phyloP scores from a whole-genome alignment of 2,329 filamentous ascomycete species.

The Ciborinia camelliae region DNA sequence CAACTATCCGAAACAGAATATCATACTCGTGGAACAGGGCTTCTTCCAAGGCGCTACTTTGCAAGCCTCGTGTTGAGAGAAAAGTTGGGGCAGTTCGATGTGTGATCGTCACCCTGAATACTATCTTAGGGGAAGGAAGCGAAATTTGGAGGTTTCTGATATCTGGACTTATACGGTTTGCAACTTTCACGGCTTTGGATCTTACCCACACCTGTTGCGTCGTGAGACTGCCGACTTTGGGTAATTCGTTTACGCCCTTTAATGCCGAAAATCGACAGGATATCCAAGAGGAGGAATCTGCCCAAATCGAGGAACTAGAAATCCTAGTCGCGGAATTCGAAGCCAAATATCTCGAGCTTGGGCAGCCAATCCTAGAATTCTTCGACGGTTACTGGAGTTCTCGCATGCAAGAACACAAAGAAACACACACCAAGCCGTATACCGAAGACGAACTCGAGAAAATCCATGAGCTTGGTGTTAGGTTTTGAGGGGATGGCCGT shows the following conservation, averaged over 20 bases:
- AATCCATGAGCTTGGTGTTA: not conserved
- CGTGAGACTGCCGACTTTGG: not conserved
- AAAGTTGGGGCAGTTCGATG: too few relatives aligned
- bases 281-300: not conserved
- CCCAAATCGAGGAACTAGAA: not conserved
- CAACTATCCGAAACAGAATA: too few relatives aligned
- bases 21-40: too few relatives aligned
- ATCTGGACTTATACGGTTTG: not conserved
- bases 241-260: not conserved
- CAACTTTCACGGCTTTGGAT: not conserved
- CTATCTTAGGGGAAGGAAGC: not conserved
- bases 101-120: too few relatives aligned
- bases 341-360: not conserved
- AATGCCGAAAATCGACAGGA: not conserved
- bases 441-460: not conserved
- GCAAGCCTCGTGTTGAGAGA: too few relatives aligned
- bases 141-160: not conserved
- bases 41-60: too few relatives aligned
- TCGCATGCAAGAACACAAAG: not conserved
- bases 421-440: not conserved
- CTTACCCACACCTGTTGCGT: not conserved
- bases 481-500: not conserved
- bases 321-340: not conserved
- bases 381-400: not conserved
- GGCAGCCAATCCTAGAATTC: not conserved